Evolutionary conservation across 2,329 filamentous ascomycete genomes (phyloP).

Genomic region (Fusarium scirpi): DNA sequence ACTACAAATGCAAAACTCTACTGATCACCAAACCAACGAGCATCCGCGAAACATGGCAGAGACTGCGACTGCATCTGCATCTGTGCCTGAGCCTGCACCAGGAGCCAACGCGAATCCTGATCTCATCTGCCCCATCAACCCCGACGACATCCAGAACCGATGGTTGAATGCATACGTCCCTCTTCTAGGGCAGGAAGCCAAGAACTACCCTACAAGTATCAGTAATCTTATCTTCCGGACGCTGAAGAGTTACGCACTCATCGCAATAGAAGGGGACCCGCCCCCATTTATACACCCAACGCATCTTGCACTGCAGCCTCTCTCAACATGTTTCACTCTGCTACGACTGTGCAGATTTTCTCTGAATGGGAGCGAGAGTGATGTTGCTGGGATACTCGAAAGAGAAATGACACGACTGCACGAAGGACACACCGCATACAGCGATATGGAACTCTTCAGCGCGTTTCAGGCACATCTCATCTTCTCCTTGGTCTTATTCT

Average conservation of each 20-base stretch:
- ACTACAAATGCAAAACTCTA: neutral
- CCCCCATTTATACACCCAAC: constrained; percentile 60
- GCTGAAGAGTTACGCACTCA: constrained; percentile 58
- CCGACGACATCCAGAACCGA: constrained; percentile 60
- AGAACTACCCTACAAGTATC: constrained; percentile 55
- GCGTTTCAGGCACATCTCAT: constrained; percentile 66
- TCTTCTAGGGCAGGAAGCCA: constrained; percentile 56
- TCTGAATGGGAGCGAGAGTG: constrained; percentile 49
- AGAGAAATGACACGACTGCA: constrained; percentile 58
- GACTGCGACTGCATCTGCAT: neutral
- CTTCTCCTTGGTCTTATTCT: constrained; percentile 64
- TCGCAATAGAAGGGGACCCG: constrained; percentile 52
- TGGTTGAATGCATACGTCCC: constrained; percentile 63
- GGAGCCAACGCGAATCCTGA: neutral
- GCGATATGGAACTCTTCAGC: constrained; percentile 52
- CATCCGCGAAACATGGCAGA: neutral
- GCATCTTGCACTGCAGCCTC: constrained; percentile 50
- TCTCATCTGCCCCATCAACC: constrained; percentile 60
- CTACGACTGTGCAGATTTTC: constrained; percentile 56
- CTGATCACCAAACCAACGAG: no score
- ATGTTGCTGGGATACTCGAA: constrained; percentile 52
- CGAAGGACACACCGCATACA: constrained; percentile 42
- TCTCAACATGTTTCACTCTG: constrained; percentile 57
- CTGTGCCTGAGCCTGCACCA: accelerated
- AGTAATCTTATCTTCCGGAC: constrained; percentile 56